phyloP scores from a whole-genome alignment of 2,329 filamentous ascomycete species.

The Ophiostoma ulmi region DNA sequence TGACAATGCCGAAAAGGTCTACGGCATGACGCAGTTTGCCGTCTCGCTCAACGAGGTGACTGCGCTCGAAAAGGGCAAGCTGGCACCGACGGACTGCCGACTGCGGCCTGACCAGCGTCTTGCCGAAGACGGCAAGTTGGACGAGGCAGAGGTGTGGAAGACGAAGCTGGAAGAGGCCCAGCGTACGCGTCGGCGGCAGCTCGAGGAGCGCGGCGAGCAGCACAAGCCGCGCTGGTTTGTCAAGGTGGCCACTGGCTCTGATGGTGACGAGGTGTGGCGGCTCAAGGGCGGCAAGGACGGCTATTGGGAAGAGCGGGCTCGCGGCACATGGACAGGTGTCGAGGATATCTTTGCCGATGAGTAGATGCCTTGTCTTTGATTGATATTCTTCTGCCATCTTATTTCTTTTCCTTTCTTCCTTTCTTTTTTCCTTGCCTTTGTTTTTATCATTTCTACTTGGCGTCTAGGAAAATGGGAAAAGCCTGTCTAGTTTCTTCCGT shows the following conservation, averaged over 20 bases:
- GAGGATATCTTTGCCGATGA: conserved; percentile 44
- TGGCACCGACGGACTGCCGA: conserved; percentile 77
- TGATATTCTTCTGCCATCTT: neutral
- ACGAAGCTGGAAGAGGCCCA: conserved; percentile 80
- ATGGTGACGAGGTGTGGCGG: conserved; percentile 66
- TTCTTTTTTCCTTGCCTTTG: neutral
- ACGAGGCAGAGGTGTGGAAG: conserved; percentile 80
- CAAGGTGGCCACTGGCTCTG: conserved; percentile 54
- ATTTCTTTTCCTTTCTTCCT: neutral
- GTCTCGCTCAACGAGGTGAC: conserved; percentile 86
- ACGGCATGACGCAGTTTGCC: conserved; percentile 84
- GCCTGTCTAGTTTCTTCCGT: conserved; percentile 10
- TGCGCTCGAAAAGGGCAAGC: conserved; percentile 63
- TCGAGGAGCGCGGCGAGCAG: conserved; percentile 68
- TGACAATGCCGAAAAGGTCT: conserved; percentile 70
- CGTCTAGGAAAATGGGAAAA: conserved; percentile 16
- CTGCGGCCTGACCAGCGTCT: conserved; percentile 83
- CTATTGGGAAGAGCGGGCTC: conserved; percentile 84
- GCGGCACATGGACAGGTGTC: conserved; percentile 59
- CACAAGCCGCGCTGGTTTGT: conserved; percentile 83
- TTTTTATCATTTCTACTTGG: neutral
- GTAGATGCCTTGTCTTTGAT: neutral
- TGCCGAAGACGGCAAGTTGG: conserved; percentile 74
- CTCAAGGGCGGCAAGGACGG: conserved; percentile 76
- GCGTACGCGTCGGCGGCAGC: conserved; percentile 63